These are phyloP conservation scores for California macrophylla DNA, from an alignment of 441 rosid species.

Conservation along the genomic window DNA sequence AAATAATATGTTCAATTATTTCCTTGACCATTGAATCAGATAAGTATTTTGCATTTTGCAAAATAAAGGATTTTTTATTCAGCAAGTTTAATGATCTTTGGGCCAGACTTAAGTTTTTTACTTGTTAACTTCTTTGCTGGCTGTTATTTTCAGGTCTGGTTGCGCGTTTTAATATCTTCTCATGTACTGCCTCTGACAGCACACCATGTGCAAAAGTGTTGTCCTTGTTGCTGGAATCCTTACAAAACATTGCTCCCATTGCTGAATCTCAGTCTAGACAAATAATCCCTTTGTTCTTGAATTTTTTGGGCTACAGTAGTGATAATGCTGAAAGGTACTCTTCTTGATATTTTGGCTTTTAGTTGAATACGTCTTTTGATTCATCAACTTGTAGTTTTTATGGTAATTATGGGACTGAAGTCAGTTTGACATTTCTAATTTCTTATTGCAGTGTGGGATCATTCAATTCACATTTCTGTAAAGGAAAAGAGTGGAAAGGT, in stretches of 20 bases:
- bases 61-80: background rate
- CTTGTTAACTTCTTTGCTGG: background rate
- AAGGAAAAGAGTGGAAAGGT: constrained; percentile 73
- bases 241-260: constrained; percentile 58
- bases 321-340: constrained; percentile 49
- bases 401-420: background rate
- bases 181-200: constrained; percentile 43
- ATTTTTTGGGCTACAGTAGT: constrained; percentile 64
- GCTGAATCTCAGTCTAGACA: constrained; percentile 66
- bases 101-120: background rate
- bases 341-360: constrained; percentile 13
- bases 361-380: constrained; percentile 3
- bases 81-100: background rate
- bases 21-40: background rate
- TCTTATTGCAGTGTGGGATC: constrained; percentile 52
- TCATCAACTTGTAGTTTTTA: background rate
- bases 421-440: constrained; percentile 10
- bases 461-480: constrained; percentile 41
- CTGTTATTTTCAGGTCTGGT: constrained; percentile 49
- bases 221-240: constrained; percentile 53
- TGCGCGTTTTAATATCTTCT: constrained; percentile 41
- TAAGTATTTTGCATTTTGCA: background rate
- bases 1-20: background rate
- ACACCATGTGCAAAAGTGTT: constrained; percentile 43
- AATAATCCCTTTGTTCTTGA: constrained; percentile 58